phyloP scores from a whole-genome alignment of 2,329 filamentous ascomycete genomes.

The Neofusicoccum ribis region DNA sequence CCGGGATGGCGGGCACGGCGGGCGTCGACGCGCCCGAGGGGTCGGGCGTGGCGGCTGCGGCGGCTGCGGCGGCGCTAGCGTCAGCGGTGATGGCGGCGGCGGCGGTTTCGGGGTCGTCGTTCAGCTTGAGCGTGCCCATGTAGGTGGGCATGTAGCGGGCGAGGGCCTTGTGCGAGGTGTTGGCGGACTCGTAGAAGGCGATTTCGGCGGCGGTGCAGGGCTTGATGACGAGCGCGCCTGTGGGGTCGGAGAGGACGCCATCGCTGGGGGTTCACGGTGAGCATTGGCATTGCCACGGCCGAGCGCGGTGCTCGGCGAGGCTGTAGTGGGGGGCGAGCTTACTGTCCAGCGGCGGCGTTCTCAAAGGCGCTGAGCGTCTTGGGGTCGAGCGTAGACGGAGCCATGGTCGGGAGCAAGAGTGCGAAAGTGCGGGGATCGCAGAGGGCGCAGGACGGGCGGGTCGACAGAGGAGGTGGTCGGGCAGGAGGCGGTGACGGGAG shows the following conservation, averaged over 20 bases:
- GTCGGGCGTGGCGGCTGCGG: conserved; percentile 21
- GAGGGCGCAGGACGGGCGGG: not conserved
- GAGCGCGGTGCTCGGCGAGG: not conserved
- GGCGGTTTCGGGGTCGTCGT: conserved; percentile 43
- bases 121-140: conserved; percentile 76
- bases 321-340: conserved; percentile 41
- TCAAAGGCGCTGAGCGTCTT: conserved; percentile 68
- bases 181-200: conserved; percentile 78
- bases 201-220: conserved; percentile 86
- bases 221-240: conserved; percentile 88
- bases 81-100: conserved; percentile 29
- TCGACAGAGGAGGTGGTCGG: not conserved
- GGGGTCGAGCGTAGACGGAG: conserved; percentile 45
- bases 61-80: conserved; percentile 31
- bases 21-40: not conserved
- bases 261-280: conserved; percentile 59
- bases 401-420: not conserved
- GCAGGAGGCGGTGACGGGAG: not conserved
- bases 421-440: not conserved
- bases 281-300: not conserved
- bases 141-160: conserved; percentile 80
- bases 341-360: conserved; percentile 83
- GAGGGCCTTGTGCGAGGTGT: conserved; percentile 69
- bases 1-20: conserved; percentile 1
- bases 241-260: conserved; percentile 80